Percentiles rank a stretch among this genome's conserved stretches.
phyloP scores from a whole-genome alignment of 805 yeast genomes.

The Blastobotrys attinorum region DNA sequence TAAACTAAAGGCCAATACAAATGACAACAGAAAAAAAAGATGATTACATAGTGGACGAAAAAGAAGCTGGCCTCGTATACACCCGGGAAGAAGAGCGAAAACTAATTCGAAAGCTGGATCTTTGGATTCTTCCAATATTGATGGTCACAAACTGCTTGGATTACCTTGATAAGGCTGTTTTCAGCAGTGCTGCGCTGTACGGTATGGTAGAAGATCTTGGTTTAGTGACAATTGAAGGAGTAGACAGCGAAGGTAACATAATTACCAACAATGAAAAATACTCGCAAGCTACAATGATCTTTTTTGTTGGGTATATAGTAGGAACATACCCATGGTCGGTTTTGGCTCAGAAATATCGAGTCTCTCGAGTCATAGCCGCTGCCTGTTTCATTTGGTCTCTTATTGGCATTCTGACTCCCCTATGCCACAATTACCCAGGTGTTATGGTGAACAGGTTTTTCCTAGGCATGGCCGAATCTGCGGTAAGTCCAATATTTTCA shows the following conservation, averaged over 20 bases:
- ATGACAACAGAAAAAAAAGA: not conserved
- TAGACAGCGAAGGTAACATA: slow-evolving; percentile 8
- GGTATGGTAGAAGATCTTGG: slow-evolving; percentile 41
- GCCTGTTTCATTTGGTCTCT: slow-evolving; percentile 33
- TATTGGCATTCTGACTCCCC: slow-evolving; percentile 31
- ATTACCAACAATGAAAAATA: slow-evolving; percentile 21
- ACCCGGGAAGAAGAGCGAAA: slow-evolving; percentile 24
- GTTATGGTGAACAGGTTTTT: slow-evolving; percentile 11
- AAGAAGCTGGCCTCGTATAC: slow-evolving; percentile 16
- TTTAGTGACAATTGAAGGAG: slow-evolving; percentile 33
- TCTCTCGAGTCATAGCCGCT: slow-evolving; percentile 27
- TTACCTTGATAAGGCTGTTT: slow-evolving; percentile 47
- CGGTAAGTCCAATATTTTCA: slow-evolving; percentile 9
- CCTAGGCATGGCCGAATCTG: slow-evolving; percentile 11
- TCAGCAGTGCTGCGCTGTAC: slow-evolving; percentile 48
- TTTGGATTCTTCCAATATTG: slow-evolving; percentile 46
- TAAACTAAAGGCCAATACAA: no score
- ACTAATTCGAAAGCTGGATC: slow-evolving; percentile 43
- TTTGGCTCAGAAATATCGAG: slow-evolving; percentile 14
- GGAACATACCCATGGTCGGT: slow-evolving; percentile 21
- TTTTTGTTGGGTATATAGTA: slow-evolving; percentile 34
- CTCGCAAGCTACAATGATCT: slow-evolving; percentile 48
- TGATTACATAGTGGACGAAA: not conserved
- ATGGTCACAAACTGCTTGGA: slow-evolving; percentile 48
- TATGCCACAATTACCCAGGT: slow-evolving; percentile 34